Evolutionary conservation across 768 basidiomycete genomes (phyloP), one percentile per base, ranked within the genome.

Genomic region (Tricholoma matsutake): DNA sequence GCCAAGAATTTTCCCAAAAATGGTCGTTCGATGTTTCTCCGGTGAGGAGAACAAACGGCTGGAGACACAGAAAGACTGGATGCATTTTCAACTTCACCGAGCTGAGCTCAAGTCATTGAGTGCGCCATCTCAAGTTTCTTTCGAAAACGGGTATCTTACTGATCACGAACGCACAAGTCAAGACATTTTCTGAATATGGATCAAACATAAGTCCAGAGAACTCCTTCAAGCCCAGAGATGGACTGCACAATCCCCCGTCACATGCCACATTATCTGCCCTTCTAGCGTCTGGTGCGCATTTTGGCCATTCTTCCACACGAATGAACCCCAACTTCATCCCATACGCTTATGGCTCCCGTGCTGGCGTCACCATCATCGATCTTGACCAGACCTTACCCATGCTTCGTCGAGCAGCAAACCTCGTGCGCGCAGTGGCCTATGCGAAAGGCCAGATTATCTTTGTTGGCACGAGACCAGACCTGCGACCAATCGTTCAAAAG

Each of bases 341-440:
- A 31, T 96, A 95, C 72, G 88, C 96, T 35, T 98, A 97, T 71
- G 97, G 96, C 62, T 85, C 86, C 14, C 92, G 97, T 58, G 85
- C 93, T 47, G 92, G 90, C 13, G 83, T 98, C 66, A 92, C 93
- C 53, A 82, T 98, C 73, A 98, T 98, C 72, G 94, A 98, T 75
- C 83, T 98, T 29, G 95, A 98, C 72, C 89, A 91, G 66, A 97
- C 97, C 0, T 78, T 98, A 4, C 94, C 96, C 5, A 86, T 94
- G 63, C 82, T 99, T 22, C 88, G 95, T 16, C 90, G 95, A 57
- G 94, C 96, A 7, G 91, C 94, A 43, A 88, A 89, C 67, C 82
- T 99, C 57, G 89, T 92, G 37, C 88, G 92, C 54, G 88, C 89
- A 35, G 79, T 98, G 49, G 89, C 92, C 14, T 83, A 86, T 59